Evolutionary conservation across 257 asterid species (phyloP), one percentile per base, ranked within the genome.

Genomic region (Solanum appendiculatum): DNA sequence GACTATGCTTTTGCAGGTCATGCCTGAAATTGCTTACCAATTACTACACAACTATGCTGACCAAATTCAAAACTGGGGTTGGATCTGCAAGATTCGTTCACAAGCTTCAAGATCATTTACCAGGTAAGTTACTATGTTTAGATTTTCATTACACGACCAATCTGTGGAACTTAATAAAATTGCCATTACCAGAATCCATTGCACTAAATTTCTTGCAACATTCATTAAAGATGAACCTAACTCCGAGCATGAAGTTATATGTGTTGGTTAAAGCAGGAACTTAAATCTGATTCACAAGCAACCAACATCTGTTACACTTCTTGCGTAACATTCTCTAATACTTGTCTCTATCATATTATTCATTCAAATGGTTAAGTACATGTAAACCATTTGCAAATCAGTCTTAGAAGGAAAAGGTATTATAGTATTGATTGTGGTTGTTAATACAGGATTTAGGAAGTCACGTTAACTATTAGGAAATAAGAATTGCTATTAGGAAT

Each of bases 31-130:
- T n/a, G n/a, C n/a, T n/a, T n/a, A n/a, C n/a, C n/a, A n/a, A n/a
- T n/a, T n/a, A n/a, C n/a, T n/a, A n/a, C 58, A 85, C 48, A 63
- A 93, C 91, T 96, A 94, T 88, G 93, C 94, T 69, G 93, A 92
- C 75, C 95, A 94, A 89, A 92, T 93, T 85, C 94, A 92, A 86
- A 85, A 87, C 84, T 96, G 99, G 99, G 99, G 99, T 89, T 96
- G 99, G 99, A 92, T 94, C 90, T 95, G 98, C 93, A 92, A 92
- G 86, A 90, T 93, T 88, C 92, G 91, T 92, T 91, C 91, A 88
- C 94, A 87, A 90, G 92, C 91, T 68, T 82, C 95, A 87, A 88
- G 87, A 88, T 93, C 98, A 89, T 96, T 96, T 84, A 77, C 92
- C 85, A 94, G 90, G 99, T 95, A 95, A 90, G 23, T 81, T 48